Evolutionary conservation across 2,329 filamentous ascomycete species (phyloP), one percentile per base, ranked within the genome.

Genomic region (Penicillium sp.): DNA sequence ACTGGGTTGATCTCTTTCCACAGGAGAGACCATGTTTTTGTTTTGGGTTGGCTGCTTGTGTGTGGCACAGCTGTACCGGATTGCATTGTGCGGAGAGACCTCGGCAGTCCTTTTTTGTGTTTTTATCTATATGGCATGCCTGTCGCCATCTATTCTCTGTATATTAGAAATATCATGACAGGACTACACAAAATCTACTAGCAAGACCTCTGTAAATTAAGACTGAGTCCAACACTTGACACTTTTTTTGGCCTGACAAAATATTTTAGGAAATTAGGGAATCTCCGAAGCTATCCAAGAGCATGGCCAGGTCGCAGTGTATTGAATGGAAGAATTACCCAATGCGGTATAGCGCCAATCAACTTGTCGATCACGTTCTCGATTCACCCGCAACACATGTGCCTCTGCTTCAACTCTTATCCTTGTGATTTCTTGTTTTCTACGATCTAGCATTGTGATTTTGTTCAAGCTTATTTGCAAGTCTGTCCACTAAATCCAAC

Each of bases 1-100:
- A 80, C 78, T 97, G 80, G 85, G 86, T 77, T 89, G 67, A 69
- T 57, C 19, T 50, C 46, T 41, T 17, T 50, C 8, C 4, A 10
- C 10, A 6, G 25, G 29, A 33, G 27, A 31, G 21, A 42, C 8
- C 19, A 12, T 12, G 29, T 46, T 52, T 42, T 33, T 49, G 6
- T 51, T 52, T 49, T 54, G 23, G 9, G 29, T 29, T 38, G 29
- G 38, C 47, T 52, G 41, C 35, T 52, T 50, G 12, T 55, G 21
- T 48, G 42, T 29, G 37, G 54, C 50, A 33, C 7, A 41, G 37
- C 38, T 54, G 45, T 49, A 50, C 54, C 54, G 42, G 21, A 29
- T 38, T 47, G 42, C 42, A 35, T 48, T 37, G 21, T 57, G 35
- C 23, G 43, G 43, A 50, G 35, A 51, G 54, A 27, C 31, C 38